Evolutionary conservation across 257 asterid species (phyloP), one percentile per base, ranked within the genome.

Genomic region (Echium plantagineum): DNA sequence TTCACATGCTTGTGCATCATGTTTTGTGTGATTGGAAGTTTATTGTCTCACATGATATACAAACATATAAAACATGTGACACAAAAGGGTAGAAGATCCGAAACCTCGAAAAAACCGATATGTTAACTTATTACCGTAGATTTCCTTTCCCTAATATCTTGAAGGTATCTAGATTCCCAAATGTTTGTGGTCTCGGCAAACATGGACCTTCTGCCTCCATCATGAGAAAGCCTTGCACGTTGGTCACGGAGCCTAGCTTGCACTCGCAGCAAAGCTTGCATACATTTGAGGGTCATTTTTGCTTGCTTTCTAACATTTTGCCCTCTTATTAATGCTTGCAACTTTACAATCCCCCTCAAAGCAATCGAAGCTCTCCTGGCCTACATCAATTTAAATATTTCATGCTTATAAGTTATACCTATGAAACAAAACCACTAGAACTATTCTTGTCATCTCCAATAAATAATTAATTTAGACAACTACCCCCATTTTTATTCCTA

Each of bases 271-370:
- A 80, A 78, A 66, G 85, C 80, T 72, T 80, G 83, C 80, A 77
- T 77, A 35, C 79, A 78, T 54, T 55, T 67, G 15, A 78, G 59
- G 5, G 84, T 78, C 76, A 67, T 72, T 61, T 75, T 72, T 5
- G 80, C 78, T 64, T 75, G 85, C 67, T 77, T 77, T 9, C 83
- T 58, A 7, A 80, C 79, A 46, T 74, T 72, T 66, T 74, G 74
- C 53, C 85, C 85, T 48, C 83, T 69, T 10, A 74, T 78, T 51
- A 80, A 55, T 31, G 85, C 85, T 71, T 79, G 82, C 68, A 79
- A 38, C 54, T 74, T 79, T n/a, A 79, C 85, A 42, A 79, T 63
- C 17, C 80, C 85, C 61, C 74, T 77, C 16, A 80, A 63, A n/a
- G 83, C 85, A 22, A 68, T 58, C 16, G 74, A 74, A 16, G 85